Conservation (phyloP, 495 filamentous ascomycete genomes). For the Evansstolkia leycettana region DNA sequence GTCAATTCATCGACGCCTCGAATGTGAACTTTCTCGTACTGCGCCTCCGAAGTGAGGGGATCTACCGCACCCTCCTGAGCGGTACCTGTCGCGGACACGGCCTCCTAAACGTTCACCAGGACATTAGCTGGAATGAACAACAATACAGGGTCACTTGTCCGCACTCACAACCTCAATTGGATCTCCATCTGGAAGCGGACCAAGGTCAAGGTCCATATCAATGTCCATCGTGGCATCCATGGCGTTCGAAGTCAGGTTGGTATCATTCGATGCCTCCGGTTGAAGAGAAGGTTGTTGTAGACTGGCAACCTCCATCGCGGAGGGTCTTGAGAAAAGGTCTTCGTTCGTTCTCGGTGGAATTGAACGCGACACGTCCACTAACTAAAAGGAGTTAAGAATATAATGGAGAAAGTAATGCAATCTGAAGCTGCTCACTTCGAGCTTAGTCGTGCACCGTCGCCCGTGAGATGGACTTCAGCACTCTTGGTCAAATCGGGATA, state of each 20-base stretch:
- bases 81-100: slow-evolving; percentile 3
- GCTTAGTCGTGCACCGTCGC: too few relatives aligned
- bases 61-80: slow-evolving; percentile 13
- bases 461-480: too few relatives aligned
- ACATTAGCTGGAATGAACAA: background rate
- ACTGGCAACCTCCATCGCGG: slow-evolving; percentile 9
- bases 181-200: slow-evolving; percentile 31
- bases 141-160: background rate
- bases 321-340: too few relatives aligned
- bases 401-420: too few relatives aligned
- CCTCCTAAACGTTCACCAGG: slow-evolving; percentile 11
- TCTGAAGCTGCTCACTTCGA: too few relatives aligned
- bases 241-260: slow-evolving; percentile 5
- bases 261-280: slow-evolving; percentile 3
- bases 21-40: slow-evolving; percentile 61
- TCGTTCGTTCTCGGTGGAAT: too few relatives aligned
- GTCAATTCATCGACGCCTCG: slow-evolving; percentile 72
- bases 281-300: slow-evolving; percentile 10
- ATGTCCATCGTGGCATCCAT: slow-evolving; percentile 53
- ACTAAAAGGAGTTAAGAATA: too few relatives aligned
- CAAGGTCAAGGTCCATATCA: slow-evolving; percentile 63
- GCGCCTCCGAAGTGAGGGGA: slow-evolving; percentile 18
- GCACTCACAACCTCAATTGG: slow-evolving; percentile 22
- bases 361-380: slow-evolving; percentile 50
- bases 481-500: too few relatives aligned